Percentiles rank a stretch among this genome's conserved stretches.
Conservation (phyloP, 116 monocot species). For the Cymodocea nodosa region DNA sequence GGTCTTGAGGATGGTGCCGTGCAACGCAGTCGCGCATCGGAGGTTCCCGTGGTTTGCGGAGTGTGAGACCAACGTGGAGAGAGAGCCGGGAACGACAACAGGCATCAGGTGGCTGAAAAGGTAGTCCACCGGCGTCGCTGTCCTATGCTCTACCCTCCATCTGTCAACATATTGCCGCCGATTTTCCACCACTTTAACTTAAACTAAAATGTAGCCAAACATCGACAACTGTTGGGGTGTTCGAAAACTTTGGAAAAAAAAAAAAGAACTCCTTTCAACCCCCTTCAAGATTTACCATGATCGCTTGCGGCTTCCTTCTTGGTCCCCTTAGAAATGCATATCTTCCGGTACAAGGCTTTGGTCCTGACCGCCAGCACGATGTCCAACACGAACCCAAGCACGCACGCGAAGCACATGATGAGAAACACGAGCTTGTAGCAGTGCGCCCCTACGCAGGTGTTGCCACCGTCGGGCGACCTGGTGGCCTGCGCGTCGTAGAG, state of each 20-base stretch:
- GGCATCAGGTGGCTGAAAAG: too few species aligned
- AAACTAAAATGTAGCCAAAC: too few species aligned
- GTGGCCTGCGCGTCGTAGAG: slow-evolving; percentile 80
- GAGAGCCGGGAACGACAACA: too few species aligned
- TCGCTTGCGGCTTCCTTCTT: slow-evolving; percentile 8
- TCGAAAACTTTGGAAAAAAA: too few species aligned
- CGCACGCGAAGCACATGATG: slow-evolving; percentile 64
- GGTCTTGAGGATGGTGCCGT: slow-evolving; percentile 34
- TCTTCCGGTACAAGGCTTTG: slow-evolving; percentile 48
- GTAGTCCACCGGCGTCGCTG: too few species aligned
- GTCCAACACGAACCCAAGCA: slow-evolving; percentile 68
- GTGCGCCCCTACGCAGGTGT: slow-evolving; percentile 71
- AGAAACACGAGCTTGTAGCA: slow-evolving; percentile 83
- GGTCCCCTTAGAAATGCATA: slow-evolving; percentile 33
- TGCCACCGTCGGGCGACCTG: slow-evolving; percentile 32
- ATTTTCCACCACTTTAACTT: too few species aligned
- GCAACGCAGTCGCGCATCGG: slow-evolving; percentile 22
- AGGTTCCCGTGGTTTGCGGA: slow-evolving; percentile 21
- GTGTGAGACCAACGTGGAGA: slow-evolving; percentile 16
- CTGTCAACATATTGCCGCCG: too few species aligned
- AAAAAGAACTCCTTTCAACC: too few species aligned
- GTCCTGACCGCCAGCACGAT: slow-evolving; percentile 45
- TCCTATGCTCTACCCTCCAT: too few species aligned
- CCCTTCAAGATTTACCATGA: too few species aligned
- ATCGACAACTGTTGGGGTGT: too few species aligned